These are phyloP conservation scores for Talaromyces borbonicus DNA, from an alignment of 495 filamentous ascomycete genomes.

Conservation along the genomic window DNA sequence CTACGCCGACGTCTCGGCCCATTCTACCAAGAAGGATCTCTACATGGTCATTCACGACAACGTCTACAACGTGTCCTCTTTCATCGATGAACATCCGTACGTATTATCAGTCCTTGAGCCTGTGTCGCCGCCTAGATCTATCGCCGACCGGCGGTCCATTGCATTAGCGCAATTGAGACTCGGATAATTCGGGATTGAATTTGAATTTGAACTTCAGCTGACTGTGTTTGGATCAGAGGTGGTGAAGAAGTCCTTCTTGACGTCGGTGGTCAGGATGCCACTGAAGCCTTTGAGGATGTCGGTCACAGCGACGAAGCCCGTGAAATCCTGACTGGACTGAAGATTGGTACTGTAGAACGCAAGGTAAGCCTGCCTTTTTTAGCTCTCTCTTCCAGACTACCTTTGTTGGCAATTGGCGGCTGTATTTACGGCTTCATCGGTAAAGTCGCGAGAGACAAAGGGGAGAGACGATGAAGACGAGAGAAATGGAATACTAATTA, in stretches of 20 bases:
- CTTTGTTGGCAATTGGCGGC: conserved; percentile 9
- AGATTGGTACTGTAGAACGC: conserved; percentile 77
- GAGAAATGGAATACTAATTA: neutral
- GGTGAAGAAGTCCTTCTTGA: conserved; percentile 98
- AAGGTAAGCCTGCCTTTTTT: conserved; percentile 46
- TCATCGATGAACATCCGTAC: conserved; percentile 99
- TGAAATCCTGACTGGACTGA: conserved; percentile 75
- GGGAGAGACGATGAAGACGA: too few species aligned
- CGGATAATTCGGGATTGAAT: too few species aligned
- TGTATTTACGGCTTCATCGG: too few species aligned
- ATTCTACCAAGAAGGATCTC: conserved; percentile 94
- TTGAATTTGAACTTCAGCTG: too few species aligned
- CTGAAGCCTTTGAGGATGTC: conserved; percentile 98
- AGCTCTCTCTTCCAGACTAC: conserved; percentile 6
- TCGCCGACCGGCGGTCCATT: neutral
- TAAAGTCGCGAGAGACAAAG: too few species aligned
- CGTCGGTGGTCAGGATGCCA: conserved; percentile 91
- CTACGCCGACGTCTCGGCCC: conserved; percentile 72
- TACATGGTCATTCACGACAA: conserved; percentile 91
- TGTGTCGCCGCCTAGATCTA: too few species aligned
- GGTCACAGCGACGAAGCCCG: conserved; percentile 98
- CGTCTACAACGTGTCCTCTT: conserved; percentile 80
- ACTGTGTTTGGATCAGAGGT: conserved; percentile 51
- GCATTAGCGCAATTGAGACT: too few species aligned
- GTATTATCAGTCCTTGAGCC: too few species aligned